Conservation (phyloP, 805 yeast genomes). For the Lipomyces kockii region DNA sequence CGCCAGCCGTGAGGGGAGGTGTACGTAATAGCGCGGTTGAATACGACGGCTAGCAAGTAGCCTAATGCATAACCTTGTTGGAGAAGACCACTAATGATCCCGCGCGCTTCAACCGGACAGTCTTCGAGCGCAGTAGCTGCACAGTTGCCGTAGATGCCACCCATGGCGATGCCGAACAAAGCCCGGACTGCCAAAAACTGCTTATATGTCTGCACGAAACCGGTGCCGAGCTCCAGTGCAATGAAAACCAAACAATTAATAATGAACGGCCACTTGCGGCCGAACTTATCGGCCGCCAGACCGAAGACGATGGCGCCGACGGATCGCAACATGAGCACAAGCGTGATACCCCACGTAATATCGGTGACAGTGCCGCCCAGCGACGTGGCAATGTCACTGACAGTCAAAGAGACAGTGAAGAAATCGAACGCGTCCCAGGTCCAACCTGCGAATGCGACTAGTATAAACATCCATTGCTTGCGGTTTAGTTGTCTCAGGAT, state of each 20-base stretch:
- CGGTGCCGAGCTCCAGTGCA: conserved; percentile 66
- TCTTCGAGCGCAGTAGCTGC: conserved; percentile 71
- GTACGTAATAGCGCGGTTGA: conserved; percentile 59
- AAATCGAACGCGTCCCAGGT: conserved; percentile 75
- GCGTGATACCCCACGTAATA: conserved; percentile 74
- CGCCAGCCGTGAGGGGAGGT: conserved; percentile 65
- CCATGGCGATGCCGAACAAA: conserved; percentile 71
- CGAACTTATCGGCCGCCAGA: conserved; percentile 60
- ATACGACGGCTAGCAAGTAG: conserved; percentile 64
- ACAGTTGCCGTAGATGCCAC: conserved; percentile 69
- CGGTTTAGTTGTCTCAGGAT: conserved; percentile 55
- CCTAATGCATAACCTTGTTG: conserved; percentile 84
- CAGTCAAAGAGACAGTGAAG: conserved; percentile 64
- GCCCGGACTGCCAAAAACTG: conserved; percentile 68
- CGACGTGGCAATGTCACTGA: conserved; percentile 58
- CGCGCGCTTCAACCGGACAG: conserved; percentile 62
- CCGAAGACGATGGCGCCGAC: conserved; percentile 77
- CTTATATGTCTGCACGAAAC: conserved; percentile 61
- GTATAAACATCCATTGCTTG: conserved; percentile 64
- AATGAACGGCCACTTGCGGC: conserved; percentile 69
- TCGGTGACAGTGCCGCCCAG: conserved; percentile 50
- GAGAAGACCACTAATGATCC: conserved; percentile 69
- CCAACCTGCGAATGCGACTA: conserved; percentile 69
- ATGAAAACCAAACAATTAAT: conserved; percentile 57
- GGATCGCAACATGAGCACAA: conserved; percentile 72